Evolutionary conservation across 176 grass and related monocot species (phyloP).

Genomic region (Zea luxurians): DNA sequence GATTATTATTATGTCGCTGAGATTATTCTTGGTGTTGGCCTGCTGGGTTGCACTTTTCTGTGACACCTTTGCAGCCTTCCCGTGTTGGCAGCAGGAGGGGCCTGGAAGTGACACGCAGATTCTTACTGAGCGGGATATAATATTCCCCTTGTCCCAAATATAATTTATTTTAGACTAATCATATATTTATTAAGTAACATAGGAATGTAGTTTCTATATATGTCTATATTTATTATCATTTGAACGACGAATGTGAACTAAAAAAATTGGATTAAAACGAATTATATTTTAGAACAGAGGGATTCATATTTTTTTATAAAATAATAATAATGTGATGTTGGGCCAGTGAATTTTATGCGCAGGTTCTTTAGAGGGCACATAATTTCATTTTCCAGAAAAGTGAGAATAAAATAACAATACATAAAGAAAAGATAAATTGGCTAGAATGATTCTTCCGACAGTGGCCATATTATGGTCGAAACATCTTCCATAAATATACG

Average conservation of each 20-base stretch:
- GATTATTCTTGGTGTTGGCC: background rate
- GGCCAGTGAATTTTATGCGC: background rate
- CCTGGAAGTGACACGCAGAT: background rate
- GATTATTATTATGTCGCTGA: conserved; percentile 21
- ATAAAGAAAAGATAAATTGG: background rate
- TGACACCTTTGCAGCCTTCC: conserved; percentile 15
- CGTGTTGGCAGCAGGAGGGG: background rate
- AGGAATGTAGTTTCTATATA: too few relatives aligned
- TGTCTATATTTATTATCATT: too few relatives aligned
- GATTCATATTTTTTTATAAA: background rate
- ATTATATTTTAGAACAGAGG: too few relatives aligned
- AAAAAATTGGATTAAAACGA: too few relatives aligned
- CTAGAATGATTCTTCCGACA: background rate
- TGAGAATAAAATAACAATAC: background rate
- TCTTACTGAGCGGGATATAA: background rate
- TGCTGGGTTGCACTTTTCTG: background rate
- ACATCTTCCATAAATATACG: background rate
- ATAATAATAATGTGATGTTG: background rate
- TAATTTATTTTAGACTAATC: too few relatives aligned
- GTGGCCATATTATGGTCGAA: background rate
- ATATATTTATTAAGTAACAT: too few relatives aligned
- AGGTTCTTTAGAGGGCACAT: background rate
- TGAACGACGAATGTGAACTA: too few relatives aligned
- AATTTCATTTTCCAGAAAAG: background rate
- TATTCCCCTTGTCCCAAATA: background rate